phyloP scores from a whole-genome alignment of 257 asterid species.

The Cinchona pubescens region DNA sequence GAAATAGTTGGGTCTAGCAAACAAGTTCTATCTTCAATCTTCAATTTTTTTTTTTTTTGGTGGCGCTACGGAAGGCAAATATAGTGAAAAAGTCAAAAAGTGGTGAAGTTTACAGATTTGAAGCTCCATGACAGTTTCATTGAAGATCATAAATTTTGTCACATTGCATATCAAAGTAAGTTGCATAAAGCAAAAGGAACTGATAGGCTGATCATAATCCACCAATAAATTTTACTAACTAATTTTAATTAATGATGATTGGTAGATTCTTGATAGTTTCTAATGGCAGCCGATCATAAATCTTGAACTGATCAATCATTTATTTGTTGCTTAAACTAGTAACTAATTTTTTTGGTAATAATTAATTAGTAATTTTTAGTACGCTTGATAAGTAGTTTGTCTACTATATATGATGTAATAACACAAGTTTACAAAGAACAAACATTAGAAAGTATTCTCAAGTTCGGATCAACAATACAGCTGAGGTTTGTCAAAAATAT shows the following conservation, averaged over 20 bases:
- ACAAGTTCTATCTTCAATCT: not conserved
- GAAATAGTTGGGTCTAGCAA: not conserved
- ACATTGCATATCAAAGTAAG: not conserved
- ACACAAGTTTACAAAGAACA: not conserved
- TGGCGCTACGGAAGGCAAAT: not conserved
- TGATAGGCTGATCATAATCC: not conserved
- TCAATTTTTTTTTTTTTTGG: not conserved
- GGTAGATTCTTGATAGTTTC: too few relatives aligned
- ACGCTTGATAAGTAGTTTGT: not conserved
- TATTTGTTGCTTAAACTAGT: too few relatives aligned
- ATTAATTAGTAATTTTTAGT: too few relatives aligned
- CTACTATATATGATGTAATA: not conserved
- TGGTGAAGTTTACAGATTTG: not conserved
- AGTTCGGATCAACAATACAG: not conserved
- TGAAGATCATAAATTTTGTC: not conserved
- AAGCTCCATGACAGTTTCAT: not conserved
- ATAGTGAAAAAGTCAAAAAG: not conserved
- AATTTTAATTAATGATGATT: not conserved
- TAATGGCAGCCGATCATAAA: too few relatives aligned
- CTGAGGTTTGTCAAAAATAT: not conserved
- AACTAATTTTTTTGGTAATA: too few relatives aligned
- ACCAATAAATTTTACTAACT: not conserved
- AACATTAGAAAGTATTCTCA: too few relatives aligned
- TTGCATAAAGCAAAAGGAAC: not conserved
- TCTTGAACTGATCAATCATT: too few relatives aligned